Evolutionary conservation across 1,284 basidiomycete genomes (phyloP).

Genomic region (Pascua guehoae): DNA sequence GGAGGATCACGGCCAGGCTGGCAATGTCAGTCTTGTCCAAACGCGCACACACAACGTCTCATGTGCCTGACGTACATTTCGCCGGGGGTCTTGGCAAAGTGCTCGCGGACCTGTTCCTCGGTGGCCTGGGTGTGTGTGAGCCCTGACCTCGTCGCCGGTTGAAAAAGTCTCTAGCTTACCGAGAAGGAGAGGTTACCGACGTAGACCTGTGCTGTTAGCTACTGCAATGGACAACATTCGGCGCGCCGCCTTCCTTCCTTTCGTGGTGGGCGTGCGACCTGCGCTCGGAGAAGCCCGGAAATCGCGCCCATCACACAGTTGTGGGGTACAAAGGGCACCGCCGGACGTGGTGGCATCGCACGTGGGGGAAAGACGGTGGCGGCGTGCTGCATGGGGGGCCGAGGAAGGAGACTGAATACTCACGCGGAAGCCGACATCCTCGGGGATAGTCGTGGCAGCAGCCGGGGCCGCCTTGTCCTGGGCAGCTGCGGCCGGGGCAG

Average conservation of each 20-base stretch:
- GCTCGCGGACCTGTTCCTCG: constrained; percentile 42
- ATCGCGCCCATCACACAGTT: background rate
- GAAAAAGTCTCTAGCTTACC: constrained; percentile 13
- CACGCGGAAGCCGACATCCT: constrained; percentile 27
- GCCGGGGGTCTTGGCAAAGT: constrained; percentile 36
- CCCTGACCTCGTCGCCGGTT: background rate
- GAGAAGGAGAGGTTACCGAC: constrained; percentile 47
- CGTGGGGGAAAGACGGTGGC: background rate
- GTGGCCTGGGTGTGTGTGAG: constrained; percentile 26
- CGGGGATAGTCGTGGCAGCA: constrained; percentile 6
- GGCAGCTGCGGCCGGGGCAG: constrained; percentile 6
- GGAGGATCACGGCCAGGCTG: constrained; percentile 39
- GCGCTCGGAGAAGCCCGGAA: background rate
- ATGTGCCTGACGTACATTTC: constrained; percentile 34
- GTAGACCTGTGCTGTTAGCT: constrained; percentile 39
- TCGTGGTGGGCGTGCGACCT: background rate
- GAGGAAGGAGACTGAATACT: constrained; percentile 4
- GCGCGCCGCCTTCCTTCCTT: background rate
- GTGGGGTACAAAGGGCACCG: background rate
- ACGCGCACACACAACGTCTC: too few relatives aligned
- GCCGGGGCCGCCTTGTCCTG: background rate
- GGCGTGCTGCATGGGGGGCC: background rate
- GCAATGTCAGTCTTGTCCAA: background rate
- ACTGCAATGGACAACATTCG: background rate
- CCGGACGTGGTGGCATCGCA: constrained; percentile 2